Evolutionary conservation across 2,329 filamentous ascomycete genomes (phyloP).

Genomic region (Sordariomycetes sp.): DNA sequence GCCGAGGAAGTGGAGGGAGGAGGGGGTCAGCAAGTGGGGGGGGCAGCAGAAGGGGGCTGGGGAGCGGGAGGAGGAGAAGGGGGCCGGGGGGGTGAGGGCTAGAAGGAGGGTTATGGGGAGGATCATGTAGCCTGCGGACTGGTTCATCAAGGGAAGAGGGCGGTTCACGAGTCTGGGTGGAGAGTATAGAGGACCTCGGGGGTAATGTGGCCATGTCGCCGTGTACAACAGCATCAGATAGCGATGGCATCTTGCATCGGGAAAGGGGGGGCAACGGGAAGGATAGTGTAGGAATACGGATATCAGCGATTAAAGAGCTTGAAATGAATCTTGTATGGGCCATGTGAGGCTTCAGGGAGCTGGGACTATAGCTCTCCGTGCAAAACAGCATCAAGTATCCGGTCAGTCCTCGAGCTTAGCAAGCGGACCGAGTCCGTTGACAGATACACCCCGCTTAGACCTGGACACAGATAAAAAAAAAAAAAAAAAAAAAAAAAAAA

Average conservation of each 20-base stretch:
- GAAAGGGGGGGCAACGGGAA: too few species aligned
- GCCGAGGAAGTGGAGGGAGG: constrained; percentile 43
- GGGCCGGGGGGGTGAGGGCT: not conserved
- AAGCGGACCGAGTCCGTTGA: too few species aligned
- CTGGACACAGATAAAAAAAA: not conserved
- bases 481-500: not conserved
- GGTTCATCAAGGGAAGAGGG: not conserved
- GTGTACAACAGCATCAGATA: not conserved
- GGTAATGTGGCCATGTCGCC: not conserved
- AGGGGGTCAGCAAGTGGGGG: constrained; percentile 23
- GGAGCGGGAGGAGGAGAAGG: not conserved
- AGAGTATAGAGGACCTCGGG: not conserved
- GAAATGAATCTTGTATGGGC: too few species aligned
- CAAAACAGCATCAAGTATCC: too few species aligned
- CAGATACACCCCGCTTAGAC: not conserved
- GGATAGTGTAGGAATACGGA: too few species aligned
- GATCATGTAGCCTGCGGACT: constrained; percentile 4
- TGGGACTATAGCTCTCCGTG: too few species aligned
- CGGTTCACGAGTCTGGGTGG: not conserved
- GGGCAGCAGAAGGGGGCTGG: constrained; percentile 1
- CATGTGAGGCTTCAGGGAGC: too few species aligned
- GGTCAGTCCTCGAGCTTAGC: too few species aligned
- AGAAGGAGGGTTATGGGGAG: constrained; percentile 4
- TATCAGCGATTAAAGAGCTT: too few species aligned
- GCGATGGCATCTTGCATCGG: not conserved